Evolutionary conservation across 208 protist genomes (phyloP).

Genomic region (Phytomonas francai): DNA sequence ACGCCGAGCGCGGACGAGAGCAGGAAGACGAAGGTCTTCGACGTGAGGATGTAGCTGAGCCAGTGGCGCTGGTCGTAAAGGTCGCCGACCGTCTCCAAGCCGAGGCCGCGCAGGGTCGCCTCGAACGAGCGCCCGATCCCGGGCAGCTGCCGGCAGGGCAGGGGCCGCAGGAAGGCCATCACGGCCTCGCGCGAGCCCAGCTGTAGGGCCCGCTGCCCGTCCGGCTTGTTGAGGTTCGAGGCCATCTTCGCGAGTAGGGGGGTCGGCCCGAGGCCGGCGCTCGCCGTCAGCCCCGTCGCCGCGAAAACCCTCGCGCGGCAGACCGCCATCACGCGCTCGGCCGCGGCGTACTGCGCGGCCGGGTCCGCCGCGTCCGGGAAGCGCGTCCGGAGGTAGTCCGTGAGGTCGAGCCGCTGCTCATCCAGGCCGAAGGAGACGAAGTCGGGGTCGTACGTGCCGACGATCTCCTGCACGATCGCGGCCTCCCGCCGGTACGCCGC

Average conservation of each 20-base stretch:
- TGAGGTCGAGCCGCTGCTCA: conserved; percentile 74
- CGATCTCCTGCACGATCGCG: conserved; percentile 39
- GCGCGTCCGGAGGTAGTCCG: conserved; percentile 19
- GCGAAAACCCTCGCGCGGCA: conserved; percentile 35
- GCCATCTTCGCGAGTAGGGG: conserved; percentile 81
- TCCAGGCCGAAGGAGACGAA: conserved; percentile 49
- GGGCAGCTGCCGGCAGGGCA: conserved; percentile 42
- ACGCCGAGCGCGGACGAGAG: conserved; percentile 41
- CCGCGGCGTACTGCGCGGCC: conserved; percentile 21
- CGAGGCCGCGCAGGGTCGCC: conserved; percentile 32
- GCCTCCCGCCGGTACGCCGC: conserved; percentile 44
- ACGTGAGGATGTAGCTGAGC: conserved; percentile 43
- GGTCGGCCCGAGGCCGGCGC: conserved; percentile 73
- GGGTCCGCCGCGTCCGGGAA: background rate
- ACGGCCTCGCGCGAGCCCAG: conserved; percentile 46
- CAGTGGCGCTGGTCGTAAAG: conserved; percentile 45
- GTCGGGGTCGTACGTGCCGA: conserved; percentile 67
- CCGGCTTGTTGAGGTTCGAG: conserved; percentile 89
- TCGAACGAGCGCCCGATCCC: conserved; percentile 59
- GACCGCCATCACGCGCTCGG: conserved; percentile 34
- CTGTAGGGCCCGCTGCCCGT: conserved; percentile 74
- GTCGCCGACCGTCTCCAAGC: conserved; percentile 41
- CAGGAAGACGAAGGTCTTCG: conserved; percentile 61
- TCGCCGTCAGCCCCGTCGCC: conserved; percentile 59
- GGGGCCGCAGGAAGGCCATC: conserved; percentile 30